Conservation (phyloP, 306 rosid species). For the Pachyrhizus erosus region DNA sequence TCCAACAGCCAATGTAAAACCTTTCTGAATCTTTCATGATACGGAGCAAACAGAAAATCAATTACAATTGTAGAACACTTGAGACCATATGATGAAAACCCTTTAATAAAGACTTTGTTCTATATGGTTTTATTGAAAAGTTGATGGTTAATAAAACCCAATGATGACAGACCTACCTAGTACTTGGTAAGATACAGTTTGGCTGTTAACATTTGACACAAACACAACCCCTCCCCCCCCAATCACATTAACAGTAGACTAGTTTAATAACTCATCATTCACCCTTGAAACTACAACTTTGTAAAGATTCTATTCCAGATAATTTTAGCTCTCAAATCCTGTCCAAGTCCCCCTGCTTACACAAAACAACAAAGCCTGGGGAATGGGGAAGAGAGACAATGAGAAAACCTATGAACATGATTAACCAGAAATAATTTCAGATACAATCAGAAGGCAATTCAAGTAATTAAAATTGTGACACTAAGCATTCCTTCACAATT, state of each 20-base stretch:
- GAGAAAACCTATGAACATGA: not conserved
- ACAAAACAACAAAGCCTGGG: not conserved
- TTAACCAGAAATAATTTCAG: conserved; percentile 33
- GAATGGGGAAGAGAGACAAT: not conserved
- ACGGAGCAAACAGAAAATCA: conserved; percentile 5
- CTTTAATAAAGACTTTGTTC: conserved; percentile 3
- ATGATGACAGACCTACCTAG: not conserved
- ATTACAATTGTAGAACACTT: not conserved
- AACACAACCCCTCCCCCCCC: not conserved
- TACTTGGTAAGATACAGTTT: not conserved
- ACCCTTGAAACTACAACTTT: not conserved
- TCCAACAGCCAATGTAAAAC: not conserved
- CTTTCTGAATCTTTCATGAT: not conserved
- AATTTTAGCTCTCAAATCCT: not conserved
- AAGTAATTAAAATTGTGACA: conserved; percentile 47
- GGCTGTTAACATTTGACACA: not conserved
- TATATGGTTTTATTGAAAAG: not conserved
- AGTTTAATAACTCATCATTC: conserved; percentile 18
- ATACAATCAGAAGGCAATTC: conserved; percentile 21
- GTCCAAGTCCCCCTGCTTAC: conserved; percentile 7
- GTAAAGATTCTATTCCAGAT: not conserved
- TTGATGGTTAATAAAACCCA: not conserved
- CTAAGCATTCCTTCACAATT: conserved; percentile 44
- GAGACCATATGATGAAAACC: not conserved
- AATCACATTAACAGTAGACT: not conserved